Conservation (phyloP, 345 rosid genomes). For the Sisymbrium irio region DNA sequence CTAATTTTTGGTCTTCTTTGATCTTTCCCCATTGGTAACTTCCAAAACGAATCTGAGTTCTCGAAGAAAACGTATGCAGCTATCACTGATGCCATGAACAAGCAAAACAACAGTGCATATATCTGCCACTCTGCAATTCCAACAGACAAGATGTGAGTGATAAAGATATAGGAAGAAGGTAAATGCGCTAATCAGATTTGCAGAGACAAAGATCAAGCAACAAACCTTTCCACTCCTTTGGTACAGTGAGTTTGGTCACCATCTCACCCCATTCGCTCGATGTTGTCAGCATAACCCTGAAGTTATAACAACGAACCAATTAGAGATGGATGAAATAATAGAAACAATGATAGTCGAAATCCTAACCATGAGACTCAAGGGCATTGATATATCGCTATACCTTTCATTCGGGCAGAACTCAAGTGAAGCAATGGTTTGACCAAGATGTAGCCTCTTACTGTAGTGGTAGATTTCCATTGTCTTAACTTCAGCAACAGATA, state of each 20-base stretch:
- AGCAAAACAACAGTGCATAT: constrained; percentile 62
- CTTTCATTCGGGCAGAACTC: constrained; percentile 86
- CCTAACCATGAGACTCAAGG: background rate
- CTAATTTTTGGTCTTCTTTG: constrained; percentile 57
- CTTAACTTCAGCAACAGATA: constrained; percentile 78
- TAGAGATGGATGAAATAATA: background rate
- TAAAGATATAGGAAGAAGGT: background rate
- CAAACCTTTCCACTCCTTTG: constrained; percentile 95
- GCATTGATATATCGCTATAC: constrained; percentile 38
- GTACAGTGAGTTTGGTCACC: constrained; percentile 79
- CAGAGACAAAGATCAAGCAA: background rate
- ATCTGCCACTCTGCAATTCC: constrained; percentile 88
- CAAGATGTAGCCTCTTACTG: constrained; percentile 89
- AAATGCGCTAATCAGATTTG: background rate
- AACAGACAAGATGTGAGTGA: background rate
- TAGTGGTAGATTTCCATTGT: constrained; percentile 88
- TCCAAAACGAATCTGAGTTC: constrained; percentile 89
- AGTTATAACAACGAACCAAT: too few relatives aligned
- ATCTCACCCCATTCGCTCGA: constrained; percentile 80
- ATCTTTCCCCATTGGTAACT: constrained; percentile 52
- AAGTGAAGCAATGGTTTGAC: constrained; percentile 59
- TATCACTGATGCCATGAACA: constrained; percentile 79
- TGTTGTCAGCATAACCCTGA: constrained; percentile 77
- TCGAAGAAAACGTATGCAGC: constrained; percentile 75
- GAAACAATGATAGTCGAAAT: background rate